Percentiles rank a stretch among this genome's conserved stretches.
These are phyloP conservation scores for Globisporangium iwayamae DNA, from an alignment of 352 stramenopile genomes.

Conservation along the genomic window DNA sequence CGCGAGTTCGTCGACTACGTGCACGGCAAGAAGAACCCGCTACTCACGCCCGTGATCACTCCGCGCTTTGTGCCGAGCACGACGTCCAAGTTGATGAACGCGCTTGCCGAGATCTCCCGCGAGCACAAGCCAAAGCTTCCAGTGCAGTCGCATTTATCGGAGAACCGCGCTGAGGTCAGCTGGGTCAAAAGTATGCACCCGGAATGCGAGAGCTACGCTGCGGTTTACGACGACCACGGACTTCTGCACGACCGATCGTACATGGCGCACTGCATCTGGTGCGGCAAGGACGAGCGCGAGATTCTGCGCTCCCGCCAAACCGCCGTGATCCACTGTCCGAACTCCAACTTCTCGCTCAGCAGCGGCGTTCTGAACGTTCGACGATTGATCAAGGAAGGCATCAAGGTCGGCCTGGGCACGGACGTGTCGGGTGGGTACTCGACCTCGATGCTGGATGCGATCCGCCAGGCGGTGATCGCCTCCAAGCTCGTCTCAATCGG, in stretches of 20 bases:
- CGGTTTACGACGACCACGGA: slow-evolving; percentile 77
- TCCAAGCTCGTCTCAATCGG: slow-evolving; percentile 82
- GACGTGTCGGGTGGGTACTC: slow-evolving; percentile 94
- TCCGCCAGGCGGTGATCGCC: slow-evolving; percentile 88
- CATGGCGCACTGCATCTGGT: slow-evolving; percentile 95
- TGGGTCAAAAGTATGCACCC: slow-evolving; percentile 85
- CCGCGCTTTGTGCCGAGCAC: slow-evolving; percentile 92
- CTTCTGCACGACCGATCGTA: slow-evolving; percentile 89
- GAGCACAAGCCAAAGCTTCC: slow-evolving; percentile 69
- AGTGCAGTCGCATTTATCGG: slow-evolving; percentile 91
- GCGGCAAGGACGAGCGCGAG: slow-evolving; percentile 61
- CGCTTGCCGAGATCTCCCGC: slow-evolving; percentile 74
- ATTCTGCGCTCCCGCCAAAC: slow-evolving; percentile 60
- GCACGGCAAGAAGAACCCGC: slow-evolving; percentile 53
- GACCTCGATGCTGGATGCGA: slow-evolving; percentile 91
- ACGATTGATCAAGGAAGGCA: slow-evolving; percentile 58
- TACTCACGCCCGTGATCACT: slow-evolving; percentile 90
- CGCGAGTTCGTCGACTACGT: slow-evolving; percentile 87
- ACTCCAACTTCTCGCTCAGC: slow-evolving; percentile 94
- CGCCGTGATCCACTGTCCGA: slow-evolving; percentile 93
- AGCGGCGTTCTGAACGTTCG: slow-evolving; percentile 84
- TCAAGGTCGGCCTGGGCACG: slow-evolving; percentile 92
- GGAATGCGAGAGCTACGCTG: slow-evolving; percentile 76
- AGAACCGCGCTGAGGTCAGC: slow-evolving; percentile 87
- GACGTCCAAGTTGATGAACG: slow-evolving; percentile 81